Conservation (phyloP, 2,329 filamentous ascomycete species). For the Microcyclospora tardicrescens region DNA sequence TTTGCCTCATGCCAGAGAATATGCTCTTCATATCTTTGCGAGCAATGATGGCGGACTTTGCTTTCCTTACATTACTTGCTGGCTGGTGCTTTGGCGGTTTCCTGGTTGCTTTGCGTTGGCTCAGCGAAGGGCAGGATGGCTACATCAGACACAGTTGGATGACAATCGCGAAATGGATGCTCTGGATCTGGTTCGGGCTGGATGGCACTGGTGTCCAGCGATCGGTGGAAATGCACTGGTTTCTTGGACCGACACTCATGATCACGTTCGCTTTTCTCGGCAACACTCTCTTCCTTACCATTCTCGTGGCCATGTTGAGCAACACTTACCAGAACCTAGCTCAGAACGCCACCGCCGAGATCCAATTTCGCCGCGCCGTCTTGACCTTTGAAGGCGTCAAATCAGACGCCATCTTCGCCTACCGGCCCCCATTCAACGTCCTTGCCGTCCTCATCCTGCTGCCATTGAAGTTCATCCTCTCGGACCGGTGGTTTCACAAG, state of each 20-base stretch:
- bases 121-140: conserved; percentile 46
- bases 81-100: conserved; percentile 79
- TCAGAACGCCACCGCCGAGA: conserved; percentile 65
- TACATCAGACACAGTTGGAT: conserved; percentile 31
- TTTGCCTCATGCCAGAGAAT: conserved; percentile 73
- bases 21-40: conserved; percentile 69
- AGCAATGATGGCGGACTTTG: conserved; percentile 78
- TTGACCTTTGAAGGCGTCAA: conserved; percentile 78
- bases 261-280: conserved; percentile 73
- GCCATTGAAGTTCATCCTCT: conserved; percentile 64
- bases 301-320: conserved; percentile 73
- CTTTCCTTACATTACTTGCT: conserved; percentile 60
- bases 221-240: conserved; percentile 58
- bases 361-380: conserved; percentile 69
- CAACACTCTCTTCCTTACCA: conserved; percentile 79
- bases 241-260: conserved; percentile 71
- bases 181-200: conserved; percentile 84
- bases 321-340: conserved; percentile 74
- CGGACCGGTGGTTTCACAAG: conserved; percentile 81
- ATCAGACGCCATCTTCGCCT: conserved; percentile 69
- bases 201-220: conserved; percentile 50
- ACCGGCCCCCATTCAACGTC: conserved; percentile 73
- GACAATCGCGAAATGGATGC: conserved; percentile 80
- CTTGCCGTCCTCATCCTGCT: conserved; percentile 60
- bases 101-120: conserved; percentile 65